A percentile compares a stretch with the other conserved stretches of the same genome.
phyloP scores from a whole-genome alignment of 1,284 basidiomycete species.

The Laetiporus sulphureus region DNA sequence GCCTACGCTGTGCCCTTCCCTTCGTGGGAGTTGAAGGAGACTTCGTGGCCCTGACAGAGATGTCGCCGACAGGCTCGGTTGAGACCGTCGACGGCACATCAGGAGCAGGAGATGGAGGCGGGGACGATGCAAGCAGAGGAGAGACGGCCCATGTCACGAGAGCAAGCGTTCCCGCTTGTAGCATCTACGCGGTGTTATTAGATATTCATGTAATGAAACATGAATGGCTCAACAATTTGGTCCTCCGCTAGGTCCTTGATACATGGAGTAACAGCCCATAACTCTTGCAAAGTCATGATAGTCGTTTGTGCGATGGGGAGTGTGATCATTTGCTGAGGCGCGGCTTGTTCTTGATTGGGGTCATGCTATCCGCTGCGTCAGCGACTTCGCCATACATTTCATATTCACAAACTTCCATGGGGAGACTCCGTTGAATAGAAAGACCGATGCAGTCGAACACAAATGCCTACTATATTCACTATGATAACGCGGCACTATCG shows the following conservation, averaged over 20 bases:
- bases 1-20: slow-evolving; percentile 12
- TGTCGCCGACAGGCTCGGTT: not conserved
- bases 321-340: slow-evolving; percentile 21
- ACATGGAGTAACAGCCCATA: slow-evolving; percentile 20
- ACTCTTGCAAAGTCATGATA: slow-evolving; percentile 22
- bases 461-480: slow-evolving; percentile 3
- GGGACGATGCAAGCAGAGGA: slow-evolving; percentile 11
- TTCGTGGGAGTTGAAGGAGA: slow-evolving; percentile 1
- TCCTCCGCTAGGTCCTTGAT: slow-evolving; percentile 11
- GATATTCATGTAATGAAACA: not conserved
- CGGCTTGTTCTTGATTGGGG: slow-evolving; percentile 2
- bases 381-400: not conserved
- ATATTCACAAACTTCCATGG: too few relatives aligned
- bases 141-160: slow-evolving; percentile 14
- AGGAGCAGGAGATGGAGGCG: slow-evolving; percentile 1
- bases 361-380: slow-evolving; percentile 1
- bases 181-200: slow-evolving; percentile 10
- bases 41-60: not conserved
- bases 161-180: slow-evolving; percentile 10
- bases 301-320: slow-evolving; percentile 25
- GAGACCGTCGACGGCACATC: not conserved
- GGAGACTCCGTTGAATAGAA: too few relatives aligned
- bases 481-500: too few relatives aligned
- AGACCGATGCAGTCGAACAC: too few relatives aligned
- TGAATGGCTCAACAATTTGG: slow-evolving; percentile 6